phyloP scores from a whole-genome alignment of 805 yeast species.

The Kregervanrija fluxuum region DNA sequence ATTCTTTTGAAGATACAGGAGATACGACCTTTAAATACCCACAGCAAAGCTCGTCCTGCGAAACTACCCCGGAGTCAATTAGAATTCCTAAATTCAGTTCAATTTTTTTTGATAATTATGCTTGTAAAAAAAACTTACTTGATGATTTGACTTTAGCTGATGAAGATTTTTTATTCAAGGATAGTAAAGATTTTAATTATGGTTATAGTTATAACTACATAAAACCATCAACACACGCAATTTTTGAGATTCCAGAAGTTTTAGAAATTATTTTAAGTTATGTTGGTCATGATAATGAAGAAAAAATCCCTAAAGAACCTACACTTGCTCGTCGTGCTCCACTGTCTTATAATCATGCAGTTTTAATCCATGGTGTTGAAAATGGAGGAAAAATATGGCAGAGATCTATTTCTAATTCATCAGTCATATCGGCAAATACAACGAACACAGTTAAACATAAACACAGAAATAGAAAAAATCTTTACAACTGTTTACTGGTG shows the following conservation, averaged over 20 bases:
- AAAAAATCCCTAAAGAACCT: constrained; percentile 52
- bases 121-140: constrained; percentile 1
- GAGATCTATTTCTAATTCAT: constrained; percentile 14
- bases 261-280: constrained; percentile 49
- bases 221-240: constrained; percentile 14
- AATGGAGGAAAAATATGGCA: constrained; percentile 37
- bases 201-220: neutral
- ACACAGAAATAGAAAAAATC: constrained; percentile 13
- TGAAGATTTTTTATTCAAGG: neutral
- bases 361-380: constrained; percentile 42
- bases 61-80: constrained; percentile 3
- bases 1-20: constrained; percentile 1
- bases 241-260: constrained; percentile 75
- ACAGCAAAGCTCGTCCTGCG: neutral
- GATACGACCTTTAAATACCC: constrained; percentile 3
- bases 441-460: too few species aligned
- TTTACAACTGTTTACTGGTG: constrained; percentile 61
- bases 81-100: constrained; percentile 1
- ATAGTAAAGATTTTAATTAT: neutral
- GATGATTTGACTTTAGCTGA: neutral
- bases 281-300: constrained; percentile 44
- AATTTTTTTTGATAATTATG: neutral
- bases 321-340: constrained; percentile 63
- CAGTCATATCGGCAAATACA: constrained; percentile 2
- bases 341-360: constrained; percentile 56